Evolutionary conservation across 352 stramenopile genomes (phyloP).

Genomic region (Peronospora destructor): DNA sequence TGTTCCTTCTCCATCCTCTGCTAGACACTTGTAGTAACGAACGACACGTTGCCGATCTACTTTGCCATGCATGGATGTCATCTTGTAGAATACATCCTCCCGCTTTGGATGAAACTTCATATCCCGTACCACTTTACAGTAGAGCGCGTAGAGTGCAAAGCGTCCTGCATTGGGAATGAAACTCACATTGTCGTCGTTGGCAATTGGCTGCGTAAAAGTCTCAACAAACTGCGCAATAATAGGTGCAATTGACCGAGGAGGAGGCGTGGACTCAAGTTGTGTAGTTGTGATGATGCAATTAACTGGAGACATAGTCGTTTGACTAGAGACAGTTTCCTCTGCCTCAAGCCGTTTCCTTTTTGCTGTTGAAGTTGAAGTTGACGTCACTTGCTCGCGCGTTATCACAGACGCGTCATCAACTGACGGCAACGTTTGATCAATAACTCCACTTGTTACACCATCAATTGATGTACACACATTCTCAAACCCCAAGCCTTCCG

Average conservation of each 20-base stretch:
- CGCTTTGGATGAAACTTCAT: constrained; percentile 34
- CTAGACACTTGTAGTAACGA: constrained; percentile 34
- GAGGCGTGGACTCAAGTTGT: background rate
- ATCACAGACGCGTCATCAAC: constrained; percentile 5
- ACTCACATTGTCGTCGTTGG: constrained; percentile 51
- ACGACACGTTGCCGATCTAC: constrained; percentile 51
- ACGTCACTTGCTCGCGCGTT: constrained; percentile 10
- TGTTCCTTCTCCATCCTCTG: constrained; percentile 6
- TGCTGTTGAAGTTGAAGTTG: constrained; percentile 2
- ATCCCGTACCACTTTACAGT: constrained; percentile 32
- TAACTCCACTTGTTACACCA: background rate
- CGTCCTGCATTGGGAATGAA: constrained; percentile 47
- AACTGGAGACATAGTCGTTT: background rate
- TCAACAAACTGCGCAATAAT: constrained; percentile 43
- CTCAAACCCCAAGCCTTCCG: constrained; percentile 4
- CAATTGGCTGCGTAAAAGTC: constrained; percentile 44
- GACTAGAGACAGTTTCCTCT: background rate
- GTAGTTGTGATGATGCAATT: background rate
- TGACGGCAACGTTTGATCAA: constrained; percentile 6
- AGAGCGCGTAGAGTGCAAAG: constrained; percentile 44
- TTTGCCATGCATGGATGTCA: constrained; percentile 51
- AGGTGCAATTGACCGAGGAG: constrained; percentile 20
- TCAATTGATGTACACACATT: background rate
- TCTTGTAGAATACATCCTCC: constrained; percentile 56
- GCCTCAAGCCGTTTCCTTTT: constrained; percentile 20